A percentile compares a stretch with the other conserved stretches of the same genome.
phyloP scores from a whole-genome alignment of 139 green algal species.

The Zygnema cylindricum region DNA sequence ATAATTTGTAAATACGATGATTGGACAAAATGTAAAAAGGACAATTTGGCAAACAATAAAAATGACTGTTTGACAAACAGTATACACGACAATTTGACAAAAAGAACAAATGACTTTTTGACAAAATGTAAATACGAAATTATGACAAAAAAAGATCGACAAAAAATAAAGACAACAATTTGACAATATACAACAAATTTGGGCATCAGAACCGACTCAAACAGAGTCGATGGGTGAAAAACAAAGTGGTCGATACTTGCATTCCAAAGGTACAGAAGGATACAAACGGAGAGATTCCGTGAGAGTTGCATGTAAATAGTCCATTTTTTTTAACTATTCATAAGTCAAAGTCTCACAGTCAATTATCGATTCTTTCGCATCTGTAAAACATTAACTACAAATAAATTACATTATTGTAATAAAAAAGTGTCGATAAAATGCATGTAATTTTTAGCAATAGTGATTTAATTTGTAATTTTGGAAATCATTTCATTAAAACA shows the following conservation, averaged over 20 bases:
- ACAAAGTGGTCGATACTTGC: constrained; percentile 20
- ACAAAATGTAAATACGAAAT: neutral
- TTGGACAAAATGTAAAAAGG: neutral
- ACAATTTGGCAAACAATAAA: neutral
- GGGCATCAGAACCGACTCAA: no score
- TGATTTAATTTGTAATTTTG: no score
- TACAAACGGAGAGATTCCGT: constrained; percentile 40
- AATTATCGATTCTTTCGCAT: neutral
- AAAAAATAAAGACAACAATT: neutral
- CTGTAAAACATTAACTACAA: neutral
- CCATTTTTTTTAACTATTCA: constrained; percentile 4
- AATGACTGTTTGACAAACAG: neutral
- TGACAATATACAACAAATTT: neutral
- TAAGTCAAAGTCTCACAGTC: neutral
- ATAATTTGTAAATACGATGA: no score
- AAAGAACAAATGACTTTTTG: no score
- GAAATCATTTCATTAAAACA: no score
- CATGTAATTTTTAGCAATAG: no score
- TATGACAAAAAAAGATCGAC: neutral
- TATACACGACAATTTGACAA: neutral
- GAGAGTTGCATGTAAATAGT: constrained; percentile 32
- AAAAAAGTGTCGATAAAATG: no score
- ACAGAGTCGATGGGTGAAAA: neutral
- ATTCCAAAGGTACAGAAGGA: constrained; percentile 27
- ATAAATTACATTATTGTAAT: neutral